Evolutionary conservation across 305 asterid species (phyloP), one percentile per base, ranked within the genome.

Genomic region (Fraxinus albicans): DNA sequence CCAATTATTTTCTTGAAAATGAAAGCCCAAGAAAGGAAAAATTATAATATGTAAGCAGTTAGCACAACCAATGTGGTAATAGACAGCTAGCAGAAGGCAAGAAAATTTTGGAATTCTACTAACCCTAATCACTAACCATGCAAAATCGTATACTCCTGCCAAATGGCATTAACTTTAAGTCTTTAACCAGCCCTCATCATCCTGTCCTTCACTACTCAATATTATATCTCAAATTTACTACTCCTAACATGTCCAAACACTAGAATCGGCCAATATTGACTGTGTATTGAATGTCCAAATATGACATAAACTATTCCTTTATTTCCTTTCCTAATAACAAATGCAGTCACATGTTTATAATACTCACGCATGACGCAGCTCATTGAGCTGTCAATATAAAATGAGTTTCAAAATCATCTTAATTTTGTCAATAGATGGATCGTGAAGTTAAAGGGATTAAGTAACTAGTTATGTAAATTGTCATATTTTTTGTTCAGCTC

Each of bases 251-350:
- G 29, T 63, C 23, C 8, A 35, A 55, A 79, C 60, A 60, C 75
- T 60, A 50, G 36, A 55, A 55, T 77, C 35, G 31, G 50, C 80
- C 19, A 17, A 33, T 40, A 29, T 76, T 10, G 73, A 23, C 27
- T 77, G 50, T 33, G 63, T 33, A 38, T 3, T 4, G 50, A 77
- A 29, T 63, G 34, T 55, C 80, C 31, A 29, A 55, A 79, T 35
- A 65, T 23, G 33, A 55, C 65, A 60, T 35, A 40, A 33, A 36
- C 27, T 79, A 77, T 53, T n/a, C 7, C 8, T 3, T 21, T 12
- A 65, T 35, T 23, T 33, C 23, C 60, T 10, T 55, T 78, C 13
- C 73, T 79, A 36, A 79, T 79, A 65, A 79, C 76, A 79, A 60
- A 65, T 25, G 38, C 3, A 63, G 31, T 23, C 67, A 58, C 2